These are phyloP conservation scores for Starmerella bacillaris DNA, from an alignment of 805 yeast species.

Conservation along the genomic window DNA sequence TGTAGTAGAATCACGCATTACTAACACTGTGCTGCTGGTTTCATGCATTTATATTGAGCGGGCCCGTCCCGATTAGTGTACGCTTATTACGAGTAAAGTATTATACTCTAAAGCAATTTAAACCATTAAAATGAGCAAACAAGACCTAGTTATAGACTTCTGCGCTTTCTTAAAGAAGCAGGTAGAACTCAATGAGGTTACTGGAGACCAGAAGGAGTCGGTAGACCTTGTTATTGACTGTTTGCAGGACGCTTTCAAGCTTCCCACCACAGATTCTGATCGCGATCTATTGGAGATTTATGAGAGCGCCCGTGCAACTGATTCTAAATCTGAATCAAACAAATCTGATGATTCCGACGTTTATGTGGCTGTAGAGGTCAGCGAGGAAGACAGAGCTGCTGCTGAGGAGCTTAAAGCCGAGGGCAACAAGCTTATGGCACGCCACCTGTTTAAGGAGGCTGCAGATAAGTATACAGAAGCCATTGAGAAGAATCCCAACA, in stretches of 20 bases:
- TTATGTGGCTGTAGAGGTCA: slow-evolving; percentile 4
- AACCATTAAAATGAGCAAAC: slow-evolving; percentile 17
- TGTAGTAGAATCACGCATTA: too few relatives aligned
- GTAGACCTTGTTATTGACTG: slow-evolving; percentile 89
- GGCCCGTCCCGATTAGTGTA: too few relatives aligned
- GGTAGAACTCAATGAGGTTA: slow-evolving; percentile 41
- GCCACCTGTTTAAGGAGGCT: slow-evolving; percentile 51
- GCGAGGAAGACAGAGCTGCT: slow-evolving; percentile 36
- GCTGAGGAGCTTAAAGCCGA: slow-evolving; percentile 76
- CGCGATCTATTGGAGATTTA: slow-evolving; percentile 12
- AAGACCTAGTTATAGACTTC: slow-evolving; percentile 43
- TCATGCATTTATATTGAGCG: too few relatives aligned
- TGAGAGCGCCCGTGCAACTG: slow-evolving; percentile 3
- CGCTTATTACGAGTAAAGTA: too few relatives aligned
- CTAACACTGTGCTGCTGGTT: too few relatives aligned
- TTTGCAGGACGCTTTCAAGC: slow-evolving; percentile 67
- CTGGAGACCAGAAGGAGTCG: slow-evolving; percentile 71
- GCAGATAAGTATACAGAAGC: slow-evolving; percentile 67
- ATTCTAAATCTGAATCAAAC: slow-evolving; percentile 3
- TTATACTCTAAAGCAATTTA: too few relatives aligned
- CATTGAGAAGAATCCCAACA: slow-evolving; percentile 44
- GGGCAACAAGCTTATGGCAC: slow-evolving; percentile 82
- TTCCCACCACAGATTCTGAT: slow-evolving; percentile 21
- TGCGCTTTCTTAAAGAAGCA: slow-evolving; percentile 50
- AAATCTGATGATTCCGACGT: not conserved